These are phyloP conservation scores for Eucalyptus albens DNA, from an alignment of 345 rosid species.

Conservation along the genomic window DNA sequence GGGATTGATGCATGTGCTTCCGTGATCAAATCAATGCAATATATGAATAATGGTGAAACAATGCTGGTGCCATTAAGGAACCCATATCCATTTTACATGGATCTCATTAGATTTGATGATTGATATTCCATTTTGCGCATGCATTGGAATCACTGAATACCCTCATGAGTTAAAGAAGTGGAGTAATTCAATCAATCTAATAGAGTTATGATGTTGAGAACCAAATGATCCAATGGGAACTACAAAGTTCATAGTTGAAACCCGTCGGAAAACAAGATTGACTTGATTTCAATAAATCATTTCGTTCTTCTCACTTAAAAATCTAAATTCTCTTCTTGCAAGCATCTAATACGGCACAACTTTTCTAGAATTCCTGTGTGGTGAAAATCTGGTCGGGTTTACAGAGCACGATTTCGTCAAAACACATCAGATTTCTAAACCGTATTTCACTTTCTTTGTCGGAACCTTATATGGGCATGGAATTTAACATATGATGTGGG, in stretches of 20 bases:
- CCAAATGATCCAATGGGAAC: not conserved
- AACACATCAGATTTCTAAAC: not conserved
- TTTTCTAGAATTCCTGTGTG: not conserved
- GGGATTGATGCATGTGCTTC: not conserved
- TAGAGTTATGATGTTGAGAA: not conserved
- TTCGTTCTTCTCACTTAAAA: not conserved
- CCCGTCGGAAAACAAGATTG: not conserved
- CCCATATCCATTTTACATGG: not conserved
- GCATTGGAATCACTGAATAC: fast-evolving
- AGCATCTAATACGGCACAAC: not conserved
- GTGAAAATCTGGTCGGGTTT: not conserved
- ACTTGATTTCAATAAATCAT: not conserved
- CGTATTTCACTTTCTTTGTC: not conserved
- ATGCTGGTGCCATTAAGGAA: not conserved
- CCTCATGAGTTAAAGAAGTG: not conserved
- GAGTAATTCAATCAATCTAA: not conserved
- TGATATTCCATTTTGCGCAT: not conserved
- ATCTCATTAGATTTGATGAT: not conserved
- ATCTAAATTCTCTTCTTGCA: not conserved
- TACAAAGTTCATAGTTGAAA: not conserved
- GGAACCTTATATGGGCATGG: not conserved
- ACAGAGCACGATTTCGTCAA: not conserved
- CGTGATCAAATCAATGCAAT: not conserved
- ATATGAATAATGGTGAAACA: not conserved
- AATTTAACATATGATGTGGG: not conserved